Evolutionary conservation across 1,284 basidiomycete genomes (phyloP).

Genomic region (Papiliotrema laurentii): DNA sequence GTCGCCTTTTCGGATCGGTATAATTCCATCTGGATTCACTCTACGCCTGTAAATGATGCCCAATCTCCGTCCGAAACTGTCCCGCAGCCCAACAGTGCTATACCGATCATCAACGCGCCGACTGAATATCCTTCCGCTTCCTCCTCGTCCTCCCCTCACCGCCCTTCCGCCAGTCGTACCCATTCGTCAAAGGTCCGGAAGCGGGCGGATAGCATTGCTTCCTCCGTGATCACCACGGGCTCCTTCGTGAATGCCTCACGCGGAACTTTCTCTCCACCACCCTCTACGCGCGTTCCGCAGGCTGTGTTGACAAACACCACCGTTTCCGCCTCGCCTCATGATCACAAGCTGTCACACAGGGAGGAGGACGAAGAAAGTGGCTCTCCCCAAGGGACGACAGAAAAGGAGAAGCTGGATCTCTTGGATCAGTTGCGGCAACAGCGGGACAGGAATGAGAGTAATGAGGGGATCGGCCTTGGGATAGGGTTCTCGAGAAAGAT

Average conservation of each 20-base stretch:
- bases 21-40: constrained; percentile 38
- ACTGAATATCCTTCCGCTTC: background rate
- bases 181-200: constrained; percentile 21
- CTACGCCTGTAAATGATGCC: background rate
- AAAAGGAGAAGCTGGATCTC: constrained; percentile 18
- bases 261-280: constrained; percentile 36
- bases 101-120: constrained; percentile 4
- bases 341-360: constrained; percentile 8
- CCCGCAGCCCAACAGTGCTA: constrained; percentile 1
- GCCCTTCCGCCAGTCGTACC: background rate
- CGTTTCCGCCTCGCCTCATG: constrained; percentile 17
- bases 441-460: constrained; percentile 11
- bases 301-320: constrained; percentile 21
- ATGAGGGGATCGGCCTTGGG: constrained; percentile 18
- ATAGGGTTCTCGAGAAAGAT: constrained; percentile 26
- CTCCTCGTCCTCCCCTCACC: background rate
- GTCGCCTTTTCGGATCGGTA: constrained; percentile 29
- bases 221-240: constrained; percentile 20
- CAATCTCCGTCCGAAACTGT: background rate
- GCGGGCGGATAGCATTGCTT: constrained; percentile 25
- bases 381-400: too few species aligned
- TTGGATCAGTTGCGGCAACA: constrained; percentile 35
- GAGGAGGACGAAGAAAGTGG: too few species aligned
- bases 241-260: constrained; percentile 16
- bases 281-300: constrained; percentile 15